phyloP scores from a whole-genome alignment of 2,329 filamentous ascomycete species.

The Pseudocercospora musae region DNA sequence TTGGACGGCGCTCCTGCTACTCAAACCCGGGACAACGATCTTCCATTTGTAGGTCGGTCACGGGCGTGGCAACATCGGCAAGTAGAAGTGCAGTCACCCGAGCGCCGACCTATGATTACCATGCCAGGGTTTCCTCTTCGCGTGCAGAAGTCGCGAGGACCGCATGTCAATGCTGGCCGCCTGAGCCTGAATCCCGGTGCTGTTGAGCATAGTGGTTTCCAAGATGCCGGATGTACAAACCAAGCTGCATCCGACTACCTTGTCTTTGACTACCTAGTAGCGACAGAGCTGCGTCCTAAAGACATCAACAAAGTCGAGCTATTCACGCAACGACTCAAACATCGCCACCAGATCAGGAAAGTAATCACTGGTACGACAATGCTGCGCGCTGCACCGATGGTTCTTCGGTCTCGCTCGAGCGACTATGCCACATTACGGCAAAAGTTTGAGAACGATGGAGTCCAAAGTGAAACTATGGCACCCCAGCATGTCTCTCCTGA shows the following conservation, averaged over 20 bases:
- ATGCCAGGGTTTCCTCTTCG: background rate
- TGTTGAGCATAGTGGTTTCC: background rate
- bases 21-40: background rate
- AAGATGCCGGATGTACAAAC: background rate
- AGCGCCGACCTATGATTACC: background rate
- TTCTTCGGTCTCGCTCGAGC: background rate
- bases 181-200: background rate
- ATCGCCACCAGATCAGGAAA: background rate
- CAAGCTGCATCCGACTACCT: background rate
- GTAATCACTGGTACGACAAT: background rate
- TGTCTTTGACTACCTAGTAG: background rate
- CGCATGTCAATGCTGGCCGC: background rate
- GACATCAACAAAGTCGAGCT: background rate
- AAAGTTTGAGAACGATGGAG: background rate
- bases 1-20: background rate
- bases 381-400: background rate
- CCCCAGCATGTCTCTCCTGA: background rate
- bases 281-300: background rate
- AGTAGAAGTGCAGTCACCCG: background rate
- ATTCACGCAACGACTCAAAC: background rate
- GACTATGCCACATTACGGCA: background rate
- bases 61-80: background rate
- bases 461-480: background rate
- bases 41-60: background rate
- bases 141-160: background rate